These are phyloP conservation scores for Eucalyptus marginata DNA, from an alignment of 345 rosid species.

Conservation along the genomic window DNA sequence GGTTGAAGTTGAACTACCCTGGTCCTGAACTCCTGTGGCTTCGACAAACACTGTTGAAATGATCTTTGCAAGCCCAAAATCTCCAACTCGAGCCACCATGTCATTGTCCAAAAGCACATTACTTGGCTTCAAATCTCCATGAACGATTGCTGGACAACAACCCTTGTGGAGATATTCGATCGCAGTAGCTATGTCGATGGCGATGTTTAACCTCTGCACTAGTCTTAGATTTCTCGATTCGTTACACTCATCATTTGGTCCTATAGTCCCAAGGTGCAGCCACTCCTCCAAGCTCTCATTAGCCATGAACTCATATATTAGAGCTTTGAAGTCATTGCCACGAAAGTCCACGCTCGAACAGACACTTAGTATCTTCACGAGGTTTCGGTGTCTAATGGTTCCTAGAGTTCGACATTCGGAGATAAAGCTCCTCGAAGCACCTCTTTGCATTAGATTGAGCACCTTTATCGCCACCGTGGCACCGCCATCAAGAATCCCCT, in stretches of 20 bases:
- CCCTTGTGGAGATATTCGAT: not conserved
- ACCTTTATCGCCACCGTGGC: not conserved
- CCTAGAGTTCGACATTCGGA: not conserved
- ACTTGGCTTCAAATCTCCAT: not conserved
- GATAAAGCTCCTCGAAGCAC: not conserved
- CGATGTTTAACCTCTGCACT: not conserved
- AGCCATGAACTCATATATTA: not conserved
- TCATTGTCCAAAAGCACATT: not conserved
- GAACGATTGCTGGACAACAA: too few relatives aligned
- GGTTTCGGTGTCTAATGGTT: not conserved
- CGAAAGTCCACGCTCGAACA: not conserved
- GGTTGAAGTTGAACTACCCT: too few relatives aligned
- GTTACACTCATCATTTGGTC: not conserved
- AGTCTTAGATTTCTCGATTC: not conserved
- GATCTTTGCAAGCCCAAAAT: not conserved
- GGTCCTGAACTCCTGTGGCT: too few relatives aligned
- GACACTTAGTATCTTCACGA: not conserved
- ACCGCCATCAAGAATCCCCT: not conserved
- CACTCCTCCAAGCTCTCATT: not conserved
- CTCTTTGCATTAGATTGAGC: not conserved
- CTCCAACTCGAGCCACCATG: not conserved
- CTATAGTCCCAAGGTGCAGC: not conserved
- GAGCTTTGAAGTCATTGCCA: not conserved
- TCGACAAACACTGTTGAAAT: rapidly evolving
- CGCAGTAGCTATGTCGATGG: not conserved